Base-by-base conservation (phyloP, 371 early-diverging fungal species). In the Mortierella sp. region DNA sequence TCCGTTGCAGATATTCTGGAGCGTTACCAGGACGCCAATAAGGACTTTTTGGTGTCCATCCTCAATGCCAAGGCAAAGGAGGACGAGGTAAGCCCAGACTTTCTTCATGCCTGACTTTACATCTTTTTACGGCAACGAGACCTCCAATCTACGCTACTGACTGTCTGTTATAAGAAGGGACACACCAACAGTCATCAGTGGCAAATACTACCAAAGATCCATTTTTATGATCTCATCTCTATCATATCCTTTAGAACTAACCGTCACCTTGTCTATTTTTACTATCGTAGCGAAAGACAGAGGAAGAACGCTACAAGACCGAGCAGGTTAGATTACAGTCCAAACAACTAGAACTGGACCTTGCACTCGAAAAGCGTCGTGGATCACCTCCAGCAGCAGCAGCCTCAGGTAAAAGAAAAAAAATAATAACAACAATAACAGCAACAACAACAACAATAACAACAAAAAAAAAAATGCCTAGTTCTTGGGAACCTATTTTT, bases 291-390 rank as follows among this genome's bases (percentile, higher is more conserved):
- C 72, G 79, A 15, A 74, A 75, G 34, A 70, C 83, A 0, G 84
- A 84, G 54, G 84, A 84, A 62, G 84, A 82, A 58, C 78, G 83
- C 5, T 82, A 79, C 72, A 78, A 76, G 74, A 79, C 83, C 0
- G 84, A 84, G 55, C 70, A 75, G 61, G 42, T 84, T 47, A 68
- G 72, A 29, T 56, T 84, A 26, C 79, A 82, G 60, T 78, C 75
- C 37, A 84, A 82, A 56, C 79, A 84, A 53, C 56, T 84, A 22
- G 84, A 84, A 34, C 68, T 84, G 34, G 76, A 82, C 19, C 35
- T 84, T 43, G 66, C 75, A 15, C 47, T 73, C 10, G 84, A 84
- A 47, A 80, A 68, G 63, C 74, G 75, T 19, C 72, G 72, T 12
- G 73, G 66, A 62, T 72, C 78, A 10, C 72, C 78, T 17, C 70